phyloP scores from a whole-genome alignment of 2,329 filamentous ascomycete species.

The Penicillium sp. region DNA sequence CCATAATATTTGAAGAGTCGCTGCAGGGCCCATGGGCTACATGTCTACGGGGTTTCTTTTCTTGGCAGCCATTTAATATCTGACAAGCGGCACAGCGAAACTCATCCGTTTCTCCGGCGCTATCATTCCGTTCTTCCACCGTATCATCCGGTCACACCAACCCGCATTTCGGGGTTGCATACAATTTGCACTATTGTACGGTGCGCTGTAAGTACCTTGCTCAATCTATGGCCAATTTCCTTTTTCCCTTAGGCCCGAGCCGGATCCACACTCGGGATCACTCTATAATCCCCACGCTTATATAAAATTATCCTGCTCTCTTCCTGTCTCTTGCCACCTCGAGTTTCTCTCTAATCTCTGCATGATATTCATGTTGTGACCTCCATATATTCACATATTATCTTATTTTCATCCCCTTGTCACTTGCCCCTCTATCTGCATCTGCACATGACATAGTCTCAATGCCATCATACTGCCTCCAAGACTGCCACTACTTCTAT shows the following conservation, averaged over 20 bases:
- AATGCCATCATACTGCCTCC: conserved; percentile 78
- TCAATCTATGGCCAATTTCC: conserved; percentile 1
- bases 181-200: background rate
- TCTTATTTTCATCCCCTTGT: background rate
- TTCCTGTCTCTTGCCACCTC: background rate
- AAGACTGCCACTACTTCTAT: conserved; percentile 92
- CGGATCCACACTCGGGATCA: background rate
- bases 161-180: conserved; percentile 10
- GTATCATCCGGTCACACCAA: conserved; percentile 10
- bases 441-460: conserved; percentile 44
- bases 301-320: conserved; percentile 5
- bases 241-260: conserved; percentile 20
- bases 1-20: background rate
- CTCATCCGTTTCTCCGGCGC: conserved; percentile 37
- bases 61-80: conserved; percentile 14
- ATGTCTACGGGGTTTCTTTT: background rate
- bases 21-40: background rate
- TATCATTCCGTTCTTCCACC: conserved; percentile 17
- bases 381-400: background rate
- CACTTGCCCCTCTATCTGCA: conserved; percentile 8
- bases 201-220: conserved; percentile 17
- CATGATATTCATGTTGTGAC: background rate
- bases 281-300: background rate
- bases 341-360: background rate
- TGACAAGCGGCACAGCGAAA: conserved; percentile 12